Percentiles rank a stretch among this genome's conserved stretches.
Conservation (phyloP, 2,329 filamentous ascomycete species). For the Juglanconis oblonga region DNA sequence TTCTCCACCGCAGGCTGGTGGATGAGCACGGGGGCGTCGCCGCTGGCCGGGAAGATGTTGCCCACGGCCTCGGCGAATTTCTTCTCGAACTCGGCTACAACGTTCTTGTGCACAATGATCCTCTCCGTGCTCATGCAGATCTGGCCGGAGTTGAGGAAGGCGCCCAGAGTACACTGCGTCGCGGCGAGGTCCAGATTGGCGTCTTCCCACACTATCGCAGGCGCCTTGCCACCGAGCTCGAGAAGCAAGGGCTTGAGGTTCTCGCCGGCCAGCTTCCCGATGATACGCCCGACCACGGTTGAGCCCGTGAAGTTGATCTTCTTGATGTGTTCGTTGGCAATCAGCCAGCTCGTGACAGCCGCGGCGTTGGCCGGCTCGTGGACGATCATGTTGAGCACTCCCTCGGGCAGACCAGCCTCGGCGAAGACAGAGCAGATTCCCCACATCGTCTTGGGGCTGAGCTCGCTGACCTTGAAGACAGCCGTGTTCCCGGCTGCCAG, state of each 20-base stretch:
- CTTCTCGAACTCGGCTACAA: slow-evolving; percentile 45
- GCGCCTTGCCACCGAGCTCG: slow-evolving; percentile 81
- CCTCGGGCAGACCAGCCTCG: slow-evolving; percentile 73
- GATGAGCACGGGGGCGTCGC: slow-evolving; percentile 68
- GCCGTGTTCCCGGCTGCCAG: slow-evolving; percentile 77
- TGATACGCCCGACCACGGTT: slow-evolving; percentile 69
- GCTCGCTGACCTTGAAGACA: slow-evolving; percentile 70
- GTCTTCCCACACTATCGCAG: slow-evolving; percentile 75
- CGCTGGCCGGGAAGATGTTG: slow-evolving; percentile 48
- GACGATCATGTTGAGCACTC: slow-evolving; percentile 71
- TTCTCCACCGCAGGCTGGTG: slow-evolving; percentile 63
- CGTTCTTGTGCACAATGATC: slow-evolving; percentile 55
- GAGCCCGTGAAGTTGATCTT: slow-evolving; percentile 88
- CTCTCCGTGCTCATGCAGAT: slow-evolving; percentile 85
- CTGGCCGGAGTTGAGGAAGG: slow-evolving; percentile 74
- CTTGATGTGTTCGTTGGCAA: slow-evolving; percentile 64
- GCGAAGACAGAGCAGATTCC: slow-evolving; percentile 62
- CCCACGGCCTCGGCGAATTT: slow-evolving; percentile 38
- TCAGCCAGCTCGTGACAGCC: slow-evolving; percentile 63
- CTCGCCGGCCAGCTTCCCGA: slow-evolving; percentile 67
- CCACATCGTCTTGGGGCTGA: slow-evolving; percentile 62
- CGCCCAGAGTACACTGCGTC: slow-evolving; percentile 62
- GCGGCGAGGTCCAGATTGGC: slow-evolving; percentile 74
- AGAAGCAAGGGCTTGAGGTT: slow-evolving; percentile 76
- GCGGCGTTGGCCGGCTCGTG: slow-evolving; percentile 64